Evolutionary conservation across 1,139 yeast species (phyloP).

Genomic region (Candida sojae): DNA sequence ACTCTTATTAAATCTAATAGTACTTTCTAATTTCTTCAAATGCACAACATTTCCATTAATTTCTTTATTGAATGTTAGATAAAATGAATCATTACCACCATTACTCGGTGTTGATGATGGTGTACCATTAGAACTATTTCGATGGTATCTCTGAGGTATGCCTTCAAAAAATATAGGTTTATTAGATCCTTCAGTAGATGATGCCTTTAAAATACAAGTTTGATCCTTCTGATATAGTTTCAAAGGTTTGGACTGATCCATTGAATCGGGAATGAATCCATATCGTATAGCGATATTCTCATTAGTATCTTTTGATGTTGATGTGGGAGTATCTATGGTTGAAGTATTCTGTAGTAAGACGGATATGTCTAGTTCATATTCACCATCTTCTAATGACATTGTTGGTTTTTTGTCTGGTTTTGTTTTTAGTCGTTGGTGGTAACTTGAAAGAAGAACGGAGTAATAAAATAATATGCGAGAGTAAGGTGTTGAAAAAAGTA

Average conservation of each 20-base stretch:
- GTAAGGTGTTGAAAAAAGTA: too few relatives aligned
- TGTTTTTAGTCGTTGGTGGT: too few relatives aligned
- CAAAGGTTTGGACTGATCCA: conserved; percentile 40
- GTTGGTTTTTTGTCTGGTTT: not conserved
- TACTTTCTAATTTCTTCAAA: conserved; percentile 29
- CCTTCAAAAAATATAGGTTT: conserved; percentile 44
- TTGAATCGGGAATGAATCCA: conserved; percentile 45
- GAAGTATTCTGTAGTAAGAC: conserved; percentile 20
- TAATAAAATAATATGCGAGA: too few relatives aligned
- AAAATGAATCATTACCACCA: conserved; percentile 29
- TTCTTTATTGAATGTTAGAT: conserved; percentile 22
- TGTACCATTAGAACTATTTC: conserved; percentile 6
- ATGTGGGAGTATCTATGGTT: conserved; percentile 7
- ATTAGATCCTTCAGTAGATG: conserved; percentile 19
- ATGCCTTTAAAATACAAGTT: conserved; percentile 36
- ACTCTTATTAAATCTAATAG: conserved; percentile 40
- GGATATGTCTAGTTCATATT: conserved; percentile 44
- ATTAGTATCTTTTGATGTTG: conserved; percentile 12
- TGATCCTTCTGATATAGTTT: conserved; percentile 37
- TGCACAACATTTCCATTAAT: conserved; percentile 18
- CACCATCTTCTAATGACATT: conserved; percentile 39
- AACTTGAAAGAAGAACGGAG: too few relatives aligned
- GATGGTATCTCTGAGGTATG: conserved; percentile 29
- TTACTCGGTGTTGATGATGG: conserved; percentile 5
- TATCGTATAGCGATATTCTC: conserved; percentile 40